Percentiles rank a stretch among this genome's conserved stretches.
Conservation (phyloP, 176 grass and related monocot species). For the Bothriochloa decipiens region DNA sequence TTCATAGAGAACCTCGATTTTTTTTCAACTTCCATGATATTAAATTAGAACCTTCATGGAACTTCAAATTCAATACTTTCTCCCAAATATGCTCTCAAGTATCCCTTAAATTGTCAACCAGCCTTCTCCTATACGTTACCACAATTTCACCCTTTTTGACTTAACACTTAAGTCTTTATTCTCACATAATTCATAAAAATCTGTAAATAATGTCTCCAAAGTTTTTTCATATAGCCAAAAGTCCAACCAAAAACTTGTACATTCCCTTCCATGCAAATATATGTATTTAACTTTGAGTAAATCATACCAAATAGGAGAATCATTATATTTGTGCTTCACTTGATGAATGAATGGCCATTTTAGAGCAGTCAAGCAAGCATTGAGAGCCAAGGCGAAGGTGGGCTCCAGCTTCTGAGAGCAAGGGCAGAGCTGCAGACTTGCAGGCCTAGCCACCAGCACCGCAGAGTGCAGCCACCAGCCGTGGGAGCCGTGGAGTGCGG, state of each 20-base stretch:
- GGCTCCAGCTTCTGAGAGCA: not conserved
- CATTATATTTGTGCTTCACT: not conserved
- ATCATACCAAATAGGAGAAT: not conserved
- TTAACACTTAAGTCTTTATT: not conserved
- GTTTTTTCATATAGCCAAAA: not conserved
- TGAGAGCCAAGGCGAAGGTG: not conserved
- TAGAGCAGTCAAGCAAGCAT: not conserved
- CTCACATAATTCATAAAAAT: not conserved
- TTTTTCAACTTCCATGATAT: too few species aligned
- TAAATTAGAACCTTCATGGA: too few species aligned
- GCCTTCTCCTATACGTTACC: not conserved
- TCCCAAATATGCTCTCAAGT: too few species aligned
- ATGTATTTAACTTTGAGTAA: not conserved
- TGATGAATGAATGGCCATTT: not conserved
- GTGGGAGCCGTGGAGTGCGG: not conserved
- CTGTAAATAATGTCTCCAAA: not conserved
- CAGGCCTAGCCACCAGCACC: not conserved
- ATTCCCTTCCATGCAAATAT: not conserved
- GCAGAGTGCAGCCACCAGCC: not conserved
- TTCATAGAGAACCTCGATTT: too few species aligned
- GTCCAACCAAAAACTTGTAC: not conserved
- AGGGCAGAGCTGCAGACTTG: not conserved
- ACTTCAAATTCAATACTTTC: not conserved
- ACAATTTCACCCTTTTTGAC: not conserved
- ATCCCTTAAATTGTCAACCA: not conserved